Conservation (phyloP, 192 early-diverging fungal genomes). For the Coemansia sp. region DNA sequence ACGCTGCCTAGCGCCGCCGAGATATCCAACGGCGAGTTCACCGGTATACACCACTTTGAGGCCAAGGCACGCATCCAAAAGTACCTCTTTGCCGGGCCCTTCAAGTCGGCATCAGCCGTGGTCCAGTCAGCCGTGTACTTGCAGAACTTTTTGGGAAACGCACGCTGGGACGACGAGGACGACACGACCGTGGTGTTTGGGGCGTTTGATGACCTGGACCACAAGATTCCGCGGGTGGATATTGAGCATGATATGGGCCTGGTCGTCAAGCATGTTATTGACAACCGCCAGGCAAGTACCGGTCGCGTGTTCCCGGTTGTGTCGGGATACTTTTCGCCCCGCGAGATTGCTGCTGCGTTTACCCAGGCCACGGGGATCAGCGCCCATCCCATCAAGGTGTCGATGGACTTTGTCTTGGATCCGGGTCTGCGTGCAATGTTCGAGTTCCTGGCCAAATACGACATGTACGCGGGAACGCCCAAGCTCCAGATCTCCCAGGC, state of each 20-base stretch:
- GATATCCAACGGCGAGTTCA: conserved; percentile 7
- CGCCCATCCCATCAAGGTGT: conserved; percentile 1
- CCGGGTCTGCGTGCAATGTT: conserved; percentile 7
- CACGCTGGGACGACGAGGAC: conserved; percentile 10
- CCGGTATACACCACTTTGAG: conserved; percentile 9
- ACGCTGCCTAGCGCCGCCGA: conserved; percentile 9
- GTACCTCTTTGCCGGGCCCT: neutral
- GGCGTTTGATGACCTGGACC: conserved; percentile 3
- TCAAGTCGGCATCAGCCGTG: neutral
- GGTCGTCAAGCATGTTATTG: conserved; percentile 15
- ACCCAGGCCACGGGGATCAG: conserved; percentile 8
- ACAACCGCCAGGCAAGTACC: neutral
- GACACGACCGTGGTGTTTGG: conserved; percentile 1
- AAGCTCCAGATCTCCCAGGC: neutral
- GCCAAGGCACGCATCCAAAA: conserved; percentile 20
- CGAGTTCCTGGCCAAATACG: conserved; percentile 8
- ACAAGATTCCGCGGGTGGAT: conserved; percentile 9
- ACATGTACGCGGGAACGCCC: conserved; percentile 8
- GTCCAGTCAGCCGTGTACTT: conserved; percentile 10
- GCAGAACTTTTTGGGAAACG: conserved; percentile 10
- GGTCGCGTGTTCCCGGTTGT: conserved; percentile 5
- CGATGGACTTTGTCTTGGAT: neutral
- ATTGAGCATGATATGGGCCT: conserved; percentile 8
- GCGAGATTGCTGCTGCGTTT: conserved; percentile 14
- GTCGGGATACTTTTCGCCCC: conserved; percentile 13